phyloP scores from a whole-genome alignment of 306 rosid species.

The Vicia faba region DNA sequence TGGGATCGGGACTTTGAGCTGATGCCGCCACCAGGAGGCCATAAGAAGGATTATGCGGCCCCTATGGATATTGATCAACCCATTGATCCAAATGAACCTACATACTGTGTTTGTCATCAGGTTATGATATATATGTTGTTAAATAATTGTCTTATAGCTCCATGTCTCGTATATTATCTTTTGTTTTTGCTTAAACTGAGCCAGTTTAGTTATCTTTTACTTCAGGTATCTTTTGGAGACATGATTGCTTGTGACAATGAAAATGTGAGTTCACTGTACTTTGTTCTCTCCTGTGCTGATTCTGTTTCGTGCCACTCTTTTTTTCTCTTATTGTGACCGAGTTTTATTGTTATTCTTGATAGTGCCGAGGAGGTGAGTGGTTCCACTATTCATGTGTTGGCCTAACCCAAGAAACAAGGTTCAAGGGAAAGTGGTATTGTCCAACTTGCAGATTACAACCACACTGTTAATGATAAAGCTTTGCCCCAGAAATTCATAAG shows the following conservation, averaged over 20 bases:
- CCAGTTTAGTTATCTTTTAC: slow-evolving; percentile 33
- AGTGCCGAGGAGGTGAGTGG: slow-evolving; percentile 99
- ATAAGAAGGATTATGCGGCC: slow-evolving; percentile 69
- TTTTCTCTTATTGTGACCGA: background rate
- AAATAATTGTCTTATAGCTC: slow-evolving; percentile 8
- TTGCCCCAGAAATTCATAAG: slow-evolving; percentile 32
- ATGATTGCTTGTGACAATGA: slow-evolving; percentile 98
- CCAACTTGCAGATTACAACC: slow-evolving; percentile 82
- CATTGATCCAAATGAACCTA: slow-evolving; percentile 95
- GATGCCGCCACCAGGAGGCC: slow-evolving; percentile 98
- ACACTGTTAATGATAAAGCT: slow-evolving; percentile 49
- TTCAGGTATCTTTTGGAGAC: slow-evolving; percentile 92
- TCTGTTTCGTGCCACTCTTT: slow-evolving; percentile 5
- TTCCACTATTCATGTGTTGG: slow-evolving; percentile 97
- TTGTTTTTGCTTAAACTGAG: slow-evolving; percentile 42
- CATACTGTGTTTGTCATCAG: slow-evolving; percentile 98
- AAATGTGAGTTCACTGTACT: slow-evolving; percentile 63
- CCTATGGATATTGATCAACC: slow-evolving; percentile 87
- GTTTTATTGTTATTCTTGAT: slow-evolving; percentile 35
- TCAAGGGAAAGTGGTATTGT: slow-evolving; percentile 98
- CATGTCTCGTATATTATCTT: slow-evolving; percentile 25
- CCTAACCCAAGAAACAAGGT: slow-evolving; percentile 93
- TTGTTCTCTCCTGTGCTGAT: too few relatives aligned
- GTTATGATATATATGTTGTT: slow-evolving; percentile 45
- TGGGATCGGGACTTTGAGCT: slow-evolving; percentile 98